Base-by-base conservation (phyloP, 176 grass and related monocot genomes). In the Guadua angustifolia region DNA sequence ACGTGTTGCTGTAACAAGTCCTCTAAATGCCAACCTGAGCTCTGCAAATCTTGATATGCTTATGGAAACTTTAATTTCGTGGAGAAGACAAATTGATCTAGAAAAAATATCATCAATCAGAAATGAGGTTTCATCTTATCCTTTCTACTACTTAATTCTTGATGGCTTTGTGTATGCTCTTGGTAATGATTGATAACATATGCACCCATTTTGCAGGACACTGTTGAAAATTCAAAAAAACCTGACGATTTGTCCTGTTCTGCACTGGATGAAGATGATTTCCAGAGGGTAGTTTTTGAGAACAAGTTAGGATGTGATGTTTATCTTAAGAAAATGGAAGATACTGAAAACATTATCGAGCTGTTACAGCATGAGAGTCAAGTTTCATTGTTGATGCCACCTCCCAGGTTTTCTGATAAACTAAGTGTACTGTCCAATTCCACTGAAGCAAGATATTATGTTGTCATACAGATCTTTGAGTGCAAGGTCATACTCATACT, bases 261-360 rank as follows among this genome's bases (percentile, higher is more conserved):
- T 61, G 95, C 93, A 21, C 88, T 98, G 82, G 90, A 98, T 62
- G 93, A 97, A 84, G 92, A 95, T 73, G 95, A 98, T 86, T 83
- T 94, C 70, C 93, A 93, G 73, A 93, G 92, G 87, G 86, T 98
- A 71, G 69, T 95, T 80, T 88, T 98, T 78, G 91, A 93, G 75
- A 98, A 98, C 83, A 92, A 95, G 75, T 84, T 98, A 58, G 95
- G 95, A 82, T 98, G 91, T 87, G 93, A 98, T 80, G 85, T 98
- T 84, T 98, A 93, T 86, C 56, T 98, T 64, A 98, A 86, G 82
- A 95, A 89, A 88, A 57, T 93, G n/a, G 91, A 93, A 73, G 81
- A 87, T 61, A 80, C 19, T 21, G 70, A 90, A 81, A 88, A 79
- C 46, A 64, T 44, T 81, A 73, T 91, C 73, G 81, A 91, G 68